A percentile compares a stretch with the other conserved stretches of the same genome.
Evolutionary conservation across 2,329 filamentous ascomycete species (phyloP).

Genomic region (Penicillium thymicola): DNA sequence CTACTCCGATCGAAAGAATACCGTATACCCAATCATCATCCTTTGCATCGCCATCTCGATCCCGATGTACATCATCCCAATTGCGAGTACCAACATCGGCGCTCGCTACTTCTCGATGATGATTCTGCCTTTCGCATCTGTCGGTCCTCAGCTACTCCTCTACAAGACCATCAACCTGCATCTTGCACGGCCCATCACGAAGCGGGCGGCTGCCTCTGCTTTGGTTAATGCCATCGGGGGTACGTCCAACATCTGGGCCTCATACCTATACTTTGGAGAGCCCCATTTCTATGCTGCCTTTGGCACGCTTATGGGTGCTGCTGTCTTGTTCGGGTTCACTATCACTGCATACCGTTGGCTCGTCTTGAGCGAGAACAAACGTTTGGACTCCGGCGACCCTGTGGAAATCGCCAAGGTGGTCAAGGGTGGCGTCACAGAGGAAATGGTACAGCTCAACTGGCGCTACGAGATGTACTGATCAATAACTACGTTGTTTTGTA

Average conservation of each 20-base stretch:
- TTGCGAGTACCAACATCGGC: slow-evolving; percentile 37
- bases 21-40: slow-evolving; percentile 35
- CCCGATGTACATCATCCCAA: slow-evolving; percentile 39
- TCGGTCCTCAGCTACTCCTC: slow-evolving; percentile 42
- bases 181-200: slow-evolving; percentile 42
- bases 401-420: slow-evolving; percentile 39
- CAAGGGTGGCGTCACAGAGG: slow-evolving; percentile 43
- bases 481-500: not conserved
- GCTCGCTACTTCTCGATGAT: slow-evolving; percentile 46
- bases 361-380: slow-evolving; percentile 39
- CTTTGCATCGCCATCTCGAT: slow-evolving; percentile 34
- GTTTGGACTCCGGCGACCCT: slow-evolving; percentile 39
- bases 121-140: slow-evolving; percentile 41
- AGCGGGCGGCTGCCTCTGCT: slow-evolving; percentile 44
- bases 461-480: slow-evolving; percentile 45
- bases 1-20: slow-evolving; percentile 41
- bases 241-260: slow-evolving; percentile 27
- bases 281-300: slow-evolving; percentile 44
- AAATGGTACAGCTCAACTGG: slow-evolving; percentile 45
- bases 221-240: slow-evolving; percentile 38
- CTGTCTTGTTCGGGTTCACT: slow-evolving; percentile 28
- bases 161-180: slow-evolving; percentile 45
- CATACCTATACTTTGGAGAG: slow-evolving; percentile 22
- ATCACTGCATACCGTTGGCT: slow-evolving; percentile 41
- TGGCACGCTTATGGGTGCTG: slow-evolving; percentile 34